Evolutionary conservation across 2,329 filamentous ascomycete genomes (phyloP).

Genomic region (Simplicillium sp.): DNA sequence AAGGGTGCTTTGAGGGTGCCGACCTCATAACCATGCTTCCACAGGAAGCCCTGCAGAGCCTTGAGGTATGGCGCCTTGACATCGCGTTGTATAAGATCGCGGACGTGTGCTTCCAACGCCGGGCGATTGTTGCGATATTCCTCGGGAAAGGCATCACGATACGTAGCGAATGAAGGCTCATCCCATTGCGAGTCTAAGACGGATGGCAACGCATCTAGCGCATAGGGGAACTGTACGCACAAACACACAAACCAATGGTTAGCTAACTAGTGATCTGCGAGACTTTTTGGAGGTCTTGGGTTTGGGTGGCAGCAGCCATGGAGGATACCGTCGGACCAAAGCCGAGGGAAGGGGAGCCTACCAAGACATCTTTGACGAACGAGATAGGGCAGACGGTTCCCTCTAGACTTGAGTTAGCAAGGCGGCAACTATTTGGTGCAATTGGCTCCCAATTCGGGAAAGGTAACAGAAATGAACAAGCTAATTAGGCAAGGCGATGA

Average conservation of each 20-base stretch:
- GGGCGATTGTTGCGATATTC: slow-evolving; percentile 49
- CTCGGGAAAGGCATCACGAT: slow-evolving; percentile 61
- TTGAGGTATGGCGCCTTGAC: slow-evolving; percentile 72
- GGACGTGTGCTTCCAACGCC: slow-evolving; percentile 56
- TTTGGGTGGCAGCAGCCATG: slow-evolving; percentile 1
- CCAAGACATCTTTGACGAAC: slow-evolving; percentile 75
- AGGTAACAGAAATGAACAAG: background rate
- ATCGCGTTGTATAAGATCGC: slow-evolving; percentile 61
- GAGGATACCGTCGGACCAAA: slow-evolving; percentile 9
- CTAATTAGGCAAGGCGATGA: background rate
- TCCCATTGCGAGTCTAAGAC: slow-evolving; percentile 61
- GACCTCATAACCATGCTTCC: slow-evolving; percentile 62
- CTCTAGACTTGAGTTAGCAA: slow-evolving; percentile 37
- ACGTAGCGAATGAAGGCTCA: slow-evolving; percentile 51
- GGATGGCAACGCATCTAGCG: slow-evolving; percentile 54
- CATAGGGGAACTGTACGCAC: slow-evolving; percentile 61
- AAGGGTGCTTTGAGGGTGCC: slow-evolving; percentile 63
- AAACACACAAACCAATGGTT: background rate
- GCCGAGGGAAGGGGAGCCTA: slow-evolving; percentile 37
- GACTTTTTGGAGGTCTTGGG: background rate
- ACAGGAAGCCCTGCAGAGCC: slow-evolving; percentile 69
- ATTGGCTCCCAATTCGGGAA: no score
- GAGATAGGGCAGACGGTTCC: slow-evolving; percentile 76
- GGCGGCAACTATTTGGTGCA: no score
- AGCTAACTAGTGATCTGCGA: slow-evolving; percentile 1